phyloP scores from a whole-genome alignment of 1,284 basidiomycete species.

The Gastroboletus turbinatus region DNA sequence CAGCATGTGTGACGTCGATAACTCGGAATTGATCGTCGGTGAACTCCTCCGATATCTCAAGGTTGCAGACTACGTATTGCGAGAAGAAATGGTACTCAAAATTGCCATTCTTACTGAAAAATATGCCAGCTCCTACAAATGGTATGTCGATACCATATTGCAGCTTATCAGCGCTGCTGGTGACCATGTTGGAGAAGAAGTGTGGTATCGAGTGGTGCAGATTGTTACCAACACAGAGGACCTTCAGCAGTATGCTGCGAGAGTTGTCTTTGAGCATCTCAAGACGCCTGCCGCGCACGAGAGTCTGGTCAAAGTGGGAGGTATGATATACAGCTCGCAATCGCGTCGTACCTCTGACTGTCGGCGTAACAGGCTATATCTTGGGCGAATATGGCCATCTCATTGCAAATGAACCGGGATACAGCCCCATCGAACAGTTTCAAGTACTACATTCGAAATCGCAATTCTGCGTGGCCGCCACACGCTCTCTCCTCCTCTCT shows the following conservation, averaged over 20 bases:
- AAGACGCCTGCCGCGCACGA: conserved; percentile 91
- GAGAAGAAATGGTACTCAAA: conserved; percentile 98
- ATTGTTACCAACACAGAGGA: conserved; percentile 99
- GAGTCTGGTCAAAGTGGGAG: conserved; percentile 95
- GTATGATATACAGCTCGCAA: conserved; percentile 40
- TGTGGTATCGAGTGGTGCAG: conserved; percentile 98
- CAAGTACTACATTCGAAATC: conserved; percentile 93
- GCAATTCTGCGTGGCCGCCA: conserved; percentile 91
- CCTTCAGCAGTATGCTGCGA: conserved; percentile 91
- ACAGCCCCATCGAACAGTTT: conserved; percentile 95
- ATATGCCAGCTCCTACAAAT: conserved; percentile 92
- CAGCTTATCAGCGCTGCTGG: conserved; percentile 95
- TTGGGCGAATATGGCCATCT: conserved; percentile 97
- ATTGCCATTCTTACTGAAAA: conserved; percentile 98
- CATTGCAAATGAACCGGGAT: conserved; percentile 92
- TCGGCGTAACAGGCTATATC: conserved; percentile 71
- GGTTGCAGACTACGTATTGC: conserved; percentile 92
- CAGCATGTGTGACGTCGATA: conserved; percentile 98
- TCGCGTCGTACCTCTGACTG: conserved; percentile 13
- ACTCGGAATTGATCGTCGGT: conserved; percentile 92
- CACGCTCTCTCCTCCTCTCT: conserved; percentile 89
- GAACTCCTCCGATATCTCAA: conserved; percentile 92
- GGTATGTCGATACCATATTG: conserved; percentile 96
- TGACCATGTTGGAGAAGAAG: conserved; percentile 97
- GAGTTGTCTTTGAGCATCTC: conserved; percentile 91